Evolutionary conservation across 306 rosid species (phyloP), one percentile per base, ranked within the genome.

Genomic region (Citrullus amarus): DNA sequence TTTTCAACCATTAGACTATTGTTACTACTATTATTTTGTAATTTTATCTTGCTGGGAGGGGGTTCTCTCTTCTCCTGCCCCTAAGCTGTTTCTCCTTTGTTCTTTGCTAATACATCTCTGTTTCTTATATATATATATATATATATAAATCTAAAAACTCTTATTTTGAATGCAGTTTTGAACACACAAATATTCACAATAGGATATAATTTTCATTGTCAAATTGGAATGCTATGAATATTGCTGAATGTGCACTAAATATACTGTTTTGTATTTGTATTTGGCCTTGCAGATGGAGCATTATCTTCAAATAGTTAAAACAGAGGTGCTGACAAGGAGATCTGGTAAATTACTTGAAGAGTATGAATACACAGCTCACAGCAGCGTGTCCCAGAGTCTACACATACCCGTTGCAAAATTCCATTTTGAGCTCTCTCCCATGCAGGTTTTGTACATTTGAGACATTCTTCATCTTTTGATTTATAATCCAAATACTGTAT

Each of bases 341-440:
- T 83, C 86, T 43, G 82, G 83, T 69, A 85, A 83, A 81, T 82
- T 91, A 88, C 72, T 95, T 25, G 96, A 88, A 90, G 98, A 95
- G 81, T 91, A 95, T 28, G 98, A 95, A 87, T 95, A 95, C 88
- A 95, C 98, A 41, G 96, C 97, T 6, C 98, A 95, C 87, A 95
- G 97, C 90, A 95, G 85, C 82, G 79, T 88, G 82, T 89, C 83
- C 20, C 96, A 91, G 63, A 95, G 93, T 79, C 18, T 83, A 5
- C 30, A 87, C 82, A 73, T 95, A 38, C 98, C 98, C 43, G 97
- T 88, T 80, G 88, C 92, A 14, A 95, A 90, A 82, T 95, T 95
- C 88, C 98, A 89, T 83, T 85, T 88, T 57, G 97, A 91, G 96
- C 98, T 91, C 83, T 95, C 98, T 39, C 97, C 98, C n/a, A 91